Evolutionary conservation across 805 yeast genomes (phyloP), one percentile per base, ranked within the genome.

Genomic region (Metschnikowia gruessii): DNA sequence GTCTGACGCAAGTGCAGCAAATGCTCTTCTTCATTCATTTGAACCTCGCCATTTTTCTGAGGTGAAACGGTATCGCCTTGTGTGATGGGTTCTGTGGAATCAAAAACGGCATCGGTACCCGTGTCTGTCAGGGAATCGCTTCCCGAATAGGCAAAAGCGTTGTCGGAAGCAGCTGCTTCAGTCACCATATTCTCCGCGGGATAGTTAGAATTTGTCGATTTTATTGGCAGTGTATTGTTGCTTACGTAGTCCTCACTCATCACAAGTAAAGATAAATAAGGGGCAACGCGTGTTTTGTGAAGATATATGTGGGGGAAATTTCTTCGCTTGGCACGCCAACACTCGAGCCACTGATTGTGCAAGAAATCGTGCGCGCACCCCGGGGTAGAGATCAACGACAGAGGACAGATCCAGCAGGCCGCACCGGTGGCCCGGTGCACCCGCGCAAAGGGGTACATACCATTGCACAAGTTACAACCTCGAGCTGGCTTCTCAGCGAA

Each of bases 1-100:
- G 48, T 28, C 7, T 24, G 28, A n/a, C 52, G 50, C 18, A 26
- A 21, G 17, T 33, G 37, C 11, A 15, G 9, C 37, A 42, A 42
- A 10, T 15, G 17, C 40, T 42, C 40, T 22, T 19, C 18, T 16
- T 45, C 48, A 19, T 35, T 36, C 3, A 11, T 17, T 17, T 37
- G 18, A 16, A n/a, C 26, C 4, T 24, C 22, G 2, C 13, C 6
- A 2, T 18, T 22, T 12, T 3, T n/a, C 9, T 10, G 11, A 19
- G 44, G 4, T 15, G 8, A 9, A 12, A 26, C 15, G 16, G 22
- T 1, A 8, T n/a, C 39, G 5, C 13, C 39, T n/a, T 26, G 11
- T 15, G 2, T 28, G 10, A 15, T 37, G n/a, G 19, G n/a, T 5
- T 17, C 17, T n/a, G 9, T 12, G 26, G 31, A n/a, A 15, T 10